Percentiles rank a stretch among this genome's conserved stretches.
phyloP scores from a whole-genome alignment of 306 rosid genomes.

The Vigna mungo region DNA sequence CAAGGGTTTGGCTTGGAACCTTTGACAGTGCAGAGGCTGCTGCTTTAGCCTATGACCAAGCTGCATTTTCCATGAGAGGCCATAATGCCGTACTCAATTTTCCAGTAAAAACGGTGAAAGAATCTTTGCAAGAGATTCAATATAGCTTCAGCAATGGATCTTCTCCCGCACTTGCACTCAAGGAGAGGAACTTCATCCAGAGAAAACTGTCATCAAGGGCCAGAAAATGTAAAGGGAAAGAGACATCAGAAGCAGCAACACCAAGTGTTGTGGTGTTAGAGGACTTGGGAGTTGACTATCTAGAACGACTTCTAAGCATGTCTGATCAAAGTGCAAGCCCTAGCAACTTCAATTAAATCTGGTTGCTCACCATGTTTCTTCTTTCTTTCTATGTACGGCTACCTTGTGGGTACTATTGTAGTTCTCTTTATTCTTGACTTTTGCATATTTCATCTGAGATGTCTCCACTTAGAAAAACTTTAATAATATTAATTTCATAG shows the following conservation, averaged over 20 bases:
- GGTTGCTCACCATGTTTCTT: not conserved
- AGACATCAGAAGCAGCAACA: not conserved
- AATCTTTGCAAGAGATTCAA: slow-evolving; percentile 44
- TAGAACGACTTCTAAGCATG: slow-evolving; percentile 61
- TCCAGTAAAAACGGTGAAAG: slow-evolving; percentile 40
- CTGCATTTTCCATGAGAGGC: slow-evolving; percentile 79
- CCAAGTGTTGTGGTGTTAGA: slow-evolving; percentile 47
- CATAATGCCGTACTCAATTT: slow-evolving; percentile 65
- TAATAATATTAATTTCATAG: not conserved
- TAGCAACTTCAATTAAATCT: slow-evolving; percentile 3
- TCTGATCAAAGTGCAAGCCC: slow-evolving; percentile 40
- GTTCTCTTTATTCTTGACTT: not conserved
- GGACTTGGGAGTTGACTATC: slow-evolving; percentile 72
- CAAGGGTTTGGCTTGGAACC: slow-evolving; percentile 89
- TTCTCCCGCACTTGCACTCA: slow-evolving; percentile 71
- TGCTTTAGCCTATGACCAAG: slow-evolving; percentile 90
- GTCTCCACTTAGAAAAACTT: not conserved
- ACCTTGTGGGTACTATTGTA: not conserved
- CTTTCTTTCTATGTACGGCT: not conserved
- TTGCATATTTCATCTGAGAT: not conserved
- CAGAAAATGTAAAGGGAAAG: slow-evolving; percentile 25
- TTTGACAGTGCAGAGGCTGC: slow-evolving; percentile 78
- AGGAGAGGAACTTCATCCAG: slow-evolving; percentile 37
- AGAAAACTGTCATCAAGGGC: slow-evolving; percentile 36
- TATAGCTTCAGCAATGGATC: slow-evolving; percentile 34